Conservation (phyloP, 257 asterid genomes). For the Fraxinus anomala region DNA sequence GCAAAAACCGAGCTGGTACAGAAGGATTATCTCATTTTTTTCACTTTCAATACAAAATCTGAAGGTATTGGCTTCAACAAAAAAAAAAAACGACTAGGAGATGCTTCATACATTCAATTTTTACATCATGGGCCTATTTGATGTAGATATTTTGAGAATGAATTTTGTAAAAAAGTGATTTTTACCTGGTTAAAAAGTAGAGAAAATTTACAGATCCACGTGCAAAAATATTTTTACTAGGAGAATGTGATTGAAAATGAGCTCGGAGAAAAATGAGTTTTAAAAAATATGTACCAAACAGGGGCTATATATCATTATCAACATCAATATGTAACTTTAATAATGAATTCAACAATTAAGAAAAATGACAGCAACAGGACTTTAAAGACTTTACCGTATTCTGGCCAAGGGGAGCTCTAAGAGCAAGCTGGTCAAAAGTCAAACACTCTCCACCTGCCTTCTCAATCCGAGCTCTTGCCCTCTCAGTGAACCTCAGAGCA, state of each 20-base stretch:
- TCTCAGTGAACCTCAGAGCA: conserved; percentile 48
- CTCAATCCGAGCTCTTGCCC: conserved; percentile 47
- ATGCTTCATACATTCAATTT: not conserved
- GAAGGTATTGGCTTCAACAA: not conserved
- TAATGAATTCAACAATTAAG: not conserved
- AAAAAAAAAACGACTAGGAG: not conserved
- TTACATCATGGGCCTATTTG: no score
- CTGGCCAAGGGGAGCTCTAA: conserved; percentile 48
- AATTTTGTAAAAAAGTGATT: no score
- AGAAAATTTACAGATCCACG: no score
- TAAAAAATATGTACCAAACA: no score
- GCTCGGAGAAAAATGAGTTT: no score
- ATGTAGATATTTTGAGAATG: no score
- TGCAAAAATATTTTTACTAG: no score
- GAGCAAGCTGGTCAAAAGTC: conserved; percentile 47
- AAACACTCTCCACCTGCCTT: conserved; percentile 50
- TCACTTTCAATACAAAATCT: not conserved
- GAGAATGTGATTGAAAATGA: no score
- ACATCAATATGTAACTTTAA: not conserved
- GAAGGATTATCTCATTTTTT: not conserved
- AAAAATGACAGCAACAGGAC: not conserved
- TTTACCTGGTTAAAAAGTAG: no score
- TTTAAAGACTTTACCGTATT: conserved; percentile 35
- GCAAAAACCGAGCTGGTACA: not conserved
- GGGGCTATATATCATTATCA: not conserved